These are phyloP conservation scores for Exophiala oligosperma DNA, from an alignment of 2,329 filamentous ascomycete species.

Conservation along the genomic window DNA sequence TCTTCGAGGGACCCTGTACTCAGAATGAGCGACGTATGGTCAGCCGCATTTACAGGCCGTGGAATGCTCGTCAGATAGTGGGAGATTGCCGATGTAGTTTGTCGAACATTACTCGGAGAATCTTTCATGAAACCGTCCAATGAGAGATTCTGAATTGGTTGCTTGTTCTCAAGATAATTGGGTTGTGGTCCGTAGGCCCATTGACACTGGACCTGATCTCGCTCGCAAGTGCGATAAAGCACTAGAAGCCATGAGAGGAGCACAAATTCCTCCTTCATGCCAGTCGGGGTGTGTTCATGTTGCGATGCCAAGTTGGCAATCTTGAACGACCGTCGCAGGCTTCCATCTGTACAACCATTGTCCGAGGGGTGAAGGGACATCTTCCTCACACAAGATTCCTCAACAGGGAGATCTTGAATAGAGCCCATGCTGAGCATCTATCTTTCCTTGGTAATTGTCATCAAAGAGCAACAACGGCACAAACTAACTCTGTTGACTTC, in stretches of 20 bases:
- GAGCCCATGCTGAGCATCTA: constrained; percentile 4
- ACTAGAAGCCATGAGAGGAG: constrained; percentile 49
- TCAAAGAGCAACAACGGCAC: too few relatives aligned
- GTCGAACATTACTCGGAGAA: constrained; percentile 34
- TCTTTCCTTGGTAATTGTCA: not conserved
- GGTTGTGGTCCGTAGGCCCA: constrained; percentile 38
- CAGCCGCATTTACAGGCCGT: constrained; percentile 33
- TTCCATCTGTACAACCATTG: not conserved
- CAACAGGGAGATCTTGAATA: not conserved
- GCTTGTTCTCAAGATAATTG: constrained; percentile 22
- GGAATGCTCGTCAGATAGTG: constrained; percentile 39
- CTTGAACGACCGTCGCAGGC: constrained; percentile 30
- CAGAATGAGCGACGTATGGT: constrained; percentile 13
- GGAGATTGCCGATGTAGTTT: constrained; percentile 33
- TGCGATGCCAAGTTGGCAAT: constrained; percentile 31
- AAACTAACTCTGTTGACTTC: too few relatives aligned
- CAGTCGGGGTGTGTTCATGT: constrained; percentile 33
- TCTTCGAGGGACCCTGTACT: constrained; percentile 11
- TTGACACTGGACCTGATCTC: constrained; percentile 38
- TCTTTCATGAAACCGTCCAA: constrained; percentile 37
- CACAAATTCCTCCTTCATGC: constrained; percentile 43
- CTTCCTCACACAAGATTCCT: not conserved
- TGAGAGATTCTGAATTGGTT: constrained; percentile 27
- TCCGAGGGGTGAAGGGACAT: not conserved
- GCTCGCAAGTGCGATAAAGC: constrained; percentile 45